Percentiles rank a stretch among this genome's conserved stretches.
These are phyloP conservation scores for Geranomyces michiganensis DNA, from an alignment of 192 early-diverging fungal species.

Conservation along the genomic window DNA sequence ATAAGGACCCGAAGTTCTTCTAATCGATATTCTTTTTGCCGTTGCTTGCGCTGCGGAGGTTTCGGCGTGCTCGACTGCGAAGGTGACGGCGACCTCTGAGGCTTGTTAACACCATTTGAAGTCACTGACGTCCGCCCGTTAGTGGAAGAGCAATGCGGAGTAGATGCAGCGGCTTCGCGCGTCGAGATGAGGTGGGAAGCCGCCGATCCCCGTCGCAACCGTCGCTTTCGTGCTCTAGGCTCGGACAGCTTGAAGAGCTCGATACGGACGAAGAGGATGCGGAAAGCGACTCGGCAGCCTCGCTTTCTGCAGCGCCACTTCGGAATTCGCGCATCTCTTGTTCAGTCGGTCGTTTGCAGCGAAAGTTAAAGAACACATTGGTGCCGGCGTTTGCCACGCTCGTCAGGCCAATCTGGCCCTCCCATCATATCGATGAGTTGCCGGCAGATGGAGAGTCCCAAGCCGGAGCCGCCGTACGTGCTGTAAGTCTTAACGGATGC, in stretches of 20 bases:
- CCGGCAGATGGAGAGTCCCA: conserved; percentile 26
- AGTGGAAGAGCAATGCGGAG: not conserved
- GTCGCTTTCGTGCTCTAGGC: not conserved
- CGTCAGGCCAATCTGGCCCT: conserved; percentile 1
- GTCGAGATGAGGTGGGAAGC: too few species aligned
- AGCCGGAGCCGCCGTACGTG: conserved; percentile 26
- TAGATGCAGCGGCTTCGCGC: too few species aligned
- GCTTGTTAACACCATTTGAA: not conserved
- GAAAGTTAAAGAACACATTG: not conserved
- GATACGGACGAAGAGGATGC: not conserved
- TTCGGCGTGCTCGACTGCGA: not conserved
- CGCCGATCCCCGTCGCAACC: too few species aligned
- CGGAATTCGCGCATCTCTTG: conserved; percentile 7
- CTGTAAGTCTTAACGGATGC: conserved; percentile 8
- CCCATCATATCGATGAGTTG: conserved; percentile 20
- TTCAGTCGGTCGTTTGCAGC: not conserved
- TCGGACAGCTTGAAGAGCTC: not conserved
- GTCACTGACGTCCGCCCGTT: not conserved
- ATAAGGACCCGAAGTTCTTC: not conserved
- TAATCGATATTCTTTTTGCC: not conserved
- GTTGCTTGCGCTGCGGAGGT: not conserved
- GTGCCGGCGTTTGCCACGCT: conserved; percentile 17
- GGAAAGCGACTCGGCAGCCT: not conserved
- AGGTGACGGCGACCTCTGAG: not conserved
- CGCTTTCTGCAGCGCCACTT: not conserved